Conservation (phyloP, 495 filamentous ascomycete species). For the Recurvomyces mirabilis region DNA sequence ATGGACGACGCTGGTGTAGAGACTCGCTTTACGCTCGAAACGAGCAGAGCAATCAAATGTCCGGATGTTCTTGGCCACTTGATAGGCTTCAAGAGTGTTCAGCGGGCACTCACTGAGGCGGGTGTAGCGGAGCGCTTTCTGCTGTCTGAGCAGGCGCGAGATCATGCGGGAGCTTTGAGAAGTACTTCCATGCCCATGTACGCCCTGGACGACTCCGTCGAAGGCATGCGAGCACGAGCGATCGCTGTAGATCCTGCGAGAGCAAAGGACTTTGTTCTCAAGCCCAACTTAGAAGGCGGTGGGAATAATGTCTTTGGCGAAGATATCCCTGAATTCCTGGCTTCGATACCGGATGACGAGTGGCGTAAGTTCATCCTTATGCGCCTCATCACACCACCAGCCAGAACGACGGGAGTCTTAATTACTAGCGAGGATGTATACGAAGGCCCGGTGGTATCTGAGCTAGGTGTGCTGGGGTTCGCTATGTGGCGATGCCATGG, state of each 20-base stretch:
- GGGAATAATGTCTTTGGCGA: conserved; percentile 23
- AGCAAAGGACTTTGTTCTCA: conserved; percentile 17
- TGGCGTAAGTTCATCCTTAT: conserved; percentile 21
- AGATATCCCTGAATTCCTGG: conserved; percentile 20
- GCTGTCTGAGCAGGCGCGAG: not conserved
- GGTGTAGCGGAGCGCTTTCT: conserved; percentile 18
- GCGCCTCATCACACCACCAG: conserved; percentile 19
- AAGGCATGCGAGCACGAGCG: conserved; percentile 3
- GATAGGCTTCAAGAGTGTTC: conserved; percentile 20
- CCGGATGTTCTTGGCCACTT: conserved; percentile 18
- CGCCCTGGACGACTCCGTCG: conserved; percentile 9
- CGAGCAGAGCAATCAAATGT: conserved; percentile 21
- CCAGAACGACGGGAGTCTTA: conserved; percentile 3
- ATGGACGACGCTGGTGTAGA: not conserved
- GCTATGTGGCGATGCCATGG: conserved; percentile 13
- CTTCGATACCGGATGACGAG: conserved; percentile 12
- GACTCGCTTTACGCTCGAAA: conserved; percentile 12
- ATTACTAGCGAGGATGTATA: conserved; percentile 14
- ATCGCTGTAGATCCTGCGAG: conserved; percentile 1
- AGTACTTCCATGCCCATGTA: conserved; percentile 18
- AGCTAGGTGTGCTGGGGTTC: conserved; percentile 23
- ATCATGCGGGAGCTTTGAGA: not conserved
- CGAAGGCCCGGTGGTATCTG: conserved; percentile 20
- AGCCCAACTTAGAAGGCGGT: conserved; percentile 23
- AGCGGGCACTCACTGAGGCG: conserved; percentile 16